Evolutionary conservation across 2,329 filamentous ascomycete genomes (phyloP).

Genomic region (Aspergillus ibericus): DNA sequence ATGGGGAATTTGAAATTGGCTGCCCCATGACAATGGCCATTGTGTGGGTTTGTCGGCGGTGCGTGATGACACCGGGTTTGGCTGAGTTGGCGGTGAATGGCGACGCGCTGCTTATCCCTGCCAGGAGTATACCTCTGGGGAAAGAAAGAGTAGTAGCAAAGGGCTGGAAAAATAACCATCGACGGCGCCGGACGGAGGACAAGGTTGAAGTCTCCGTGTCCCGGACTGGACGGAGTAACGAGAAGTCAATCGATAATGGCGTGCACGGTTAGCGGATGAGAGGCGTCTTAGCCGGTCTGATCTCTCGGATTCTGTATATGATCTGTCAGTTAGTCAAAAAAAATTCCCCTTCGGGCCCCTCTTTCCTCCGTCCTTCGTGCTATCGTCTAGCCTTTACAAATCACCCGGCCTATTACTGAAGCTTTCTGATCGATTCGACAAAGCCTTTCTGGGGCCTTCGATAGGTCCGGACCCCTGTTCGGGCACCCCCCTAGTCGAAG

Average conservation of each 20-base stretch:
- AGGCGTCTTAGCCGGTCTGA: slow-evolving; percentile 8
- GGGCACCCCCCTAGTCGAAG: not conserved
- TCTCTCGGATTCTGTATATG: slow-evolving; percentile 1
- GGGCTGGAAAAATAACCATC: not conserved
- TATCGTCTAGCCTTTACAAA: not conserved
- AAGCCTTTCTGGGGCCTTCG: not conserved
- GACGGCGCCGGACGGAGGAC: not conserved
- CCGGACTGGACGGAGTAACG: not conserved
- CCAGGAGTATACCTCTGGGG: not conserved
- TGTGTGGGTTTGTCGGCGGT: not conserved
- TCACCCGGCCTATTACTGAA: not conserved
- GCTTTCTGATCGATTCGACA: not conserved
- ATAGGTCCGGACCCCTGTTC: not conserved
- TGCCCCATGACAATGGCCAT: slow-evolving; percentile 3
- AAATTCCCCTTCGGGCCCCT: not conserved
- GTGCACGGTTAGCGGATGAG: slow-evolving; percentile 1
- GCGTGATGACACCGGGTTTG: not conserved
- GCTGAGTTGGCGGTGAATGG: not conserved
- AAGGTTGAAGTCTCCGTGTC: not conserved
- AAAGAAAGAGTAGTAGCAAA: not conserved
- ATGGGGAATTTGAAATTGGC: slow-evolving; percentile 10
- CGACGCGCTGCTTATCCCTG: not conserved
- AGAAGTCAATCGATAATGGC: not conserved
- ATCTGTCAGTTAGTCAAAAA: slow-evolving; percentile 1
- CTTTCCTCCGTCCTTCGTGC: not conserved